A percentile compares a stretch with the other conserved stretches of the same genome.
phyloP scores from a whole-genome alignment of 148 eudicot genomes.

The Rhododendron henanense region DNA sequence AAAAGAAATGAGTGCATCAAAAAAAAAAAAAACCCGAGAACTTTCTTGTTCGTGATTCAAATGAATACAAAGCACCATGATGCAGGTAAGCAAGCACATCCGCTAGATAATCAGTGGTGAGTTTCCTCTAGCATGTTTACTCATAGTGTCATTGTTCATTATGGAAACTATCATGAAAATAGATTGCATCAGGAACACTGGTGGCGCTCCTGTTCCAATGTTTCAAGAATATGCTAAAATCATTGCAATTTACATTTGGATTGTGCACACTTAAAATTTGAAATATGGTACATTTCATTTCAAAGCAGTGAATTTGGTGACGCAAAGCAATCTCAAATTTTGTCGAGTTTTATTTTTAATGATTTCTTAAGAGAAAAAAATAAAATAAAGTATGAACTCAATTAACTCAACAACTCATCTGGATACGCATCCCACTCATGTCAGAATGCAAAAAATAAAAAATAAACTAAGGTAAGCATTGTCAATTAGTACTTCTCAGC shows the following conservation, averaged over 20 bases:
- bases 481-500: too few relatives aligned
- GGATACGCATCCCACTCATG: too few relatives aligned
- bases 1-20: background rate
- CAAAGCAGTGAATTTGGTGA: background rate
- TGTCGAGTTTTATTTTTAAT: too few relatives aligned
- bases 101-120: background rate
- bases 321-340: background rate
- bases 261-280: background rate
- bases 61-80: background rate
- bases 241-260: slow-evolving; percentile 1
- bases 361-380: too few relatives aligned
- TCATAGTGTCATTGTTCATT: background rate
- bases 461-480: too few relatives aligned
- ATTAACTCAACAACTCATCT: too few relatives aligned
- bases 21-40: background rate
- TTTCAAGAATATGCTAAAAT: background rate
- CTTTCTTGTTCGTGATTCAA: background rate
- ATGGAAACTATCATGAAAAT: slow-evolving; percentile 10
- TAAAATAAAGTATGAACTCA: too few relatives aligned
- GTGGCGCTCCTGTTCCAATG: background rate
- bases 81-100: background rate
- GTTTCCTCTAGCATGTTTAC: background rate
- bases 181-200: background rate
- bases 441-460: too few relatives aligned
- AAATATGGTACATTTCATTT: background rate